Percentiles rank a stretch among this genome's conserved stretches.
phyloP scores from a whole-genome alignment of 2,329 filamentous ascomycete species.

The Aspergillus clavatus region DNA sequence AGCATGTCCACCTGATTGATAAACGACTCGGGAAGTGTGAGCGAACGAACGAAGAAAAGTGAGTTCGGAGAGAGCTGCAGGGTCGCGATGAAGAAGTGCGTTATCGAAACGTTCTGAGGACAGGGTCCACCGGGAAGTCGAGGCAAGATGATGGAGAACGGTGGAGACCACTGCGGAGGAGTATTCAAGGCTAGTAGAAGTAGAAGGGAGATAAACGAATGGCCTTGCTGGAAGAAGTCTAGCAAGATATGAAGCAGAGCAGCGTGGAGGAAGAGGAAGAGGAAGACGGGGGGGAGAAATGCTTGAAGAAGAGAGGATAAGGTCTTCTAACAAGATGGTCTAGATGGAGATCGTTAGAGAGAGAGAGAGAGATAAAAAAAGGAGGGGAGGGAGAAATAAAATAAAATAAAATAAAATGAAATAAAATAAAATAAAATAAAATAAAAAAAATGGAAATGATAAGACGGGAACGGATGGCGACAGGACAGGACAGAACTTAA shows the following conservation, averaged over 20 bases:
- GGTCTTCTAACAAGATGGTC: constrained; percentile 7
- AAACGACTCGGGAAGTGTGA: constrained; percentile 5
- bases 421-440: too few species aligned
- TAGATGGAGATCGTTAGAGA: constrained; percentile 1
- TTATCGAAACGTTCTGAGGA: constrained; percentile 3
- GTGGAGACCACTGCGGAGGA: background rate
- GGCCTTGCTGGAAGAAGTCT: constrained; percentile 8
- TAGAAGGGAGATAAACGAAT: constrained; percentile 11
- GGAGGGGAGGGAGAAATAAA: too few species aligned
- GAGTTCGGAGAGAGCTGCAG: background rate
- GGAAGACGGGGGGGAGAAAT: background rate
- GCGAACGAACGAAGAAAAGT: background rate
- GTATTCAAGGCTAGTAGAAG: background rate
- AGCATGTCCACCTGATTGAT: constrained; percentile 30
- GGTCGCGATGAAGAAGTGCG: background rate
- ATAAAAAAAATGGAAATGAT: constrained; percentile 8
- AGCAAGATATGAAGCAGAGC: constrained; percentile 11
- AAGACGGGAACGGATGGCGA: constrained; percentile 20
- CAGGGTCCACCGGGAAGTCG: background rate
- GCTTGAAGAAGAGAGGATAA: background rate
- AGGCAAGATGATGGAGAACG: background rate
- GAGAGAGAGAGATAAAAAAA: constrained; percentile 1
- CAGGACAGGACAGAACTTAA: too few species aligned
- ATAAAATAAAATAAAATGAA: too few species aligned
- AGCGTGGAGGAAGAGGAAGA: constrained; percentile 4